A percentile compares a stretch with the other conserved stretches of the same genome.
phyloP scores from a whole-genome alignment of 257 asterid species.

The Nicotiana benthamiana region DNA sequence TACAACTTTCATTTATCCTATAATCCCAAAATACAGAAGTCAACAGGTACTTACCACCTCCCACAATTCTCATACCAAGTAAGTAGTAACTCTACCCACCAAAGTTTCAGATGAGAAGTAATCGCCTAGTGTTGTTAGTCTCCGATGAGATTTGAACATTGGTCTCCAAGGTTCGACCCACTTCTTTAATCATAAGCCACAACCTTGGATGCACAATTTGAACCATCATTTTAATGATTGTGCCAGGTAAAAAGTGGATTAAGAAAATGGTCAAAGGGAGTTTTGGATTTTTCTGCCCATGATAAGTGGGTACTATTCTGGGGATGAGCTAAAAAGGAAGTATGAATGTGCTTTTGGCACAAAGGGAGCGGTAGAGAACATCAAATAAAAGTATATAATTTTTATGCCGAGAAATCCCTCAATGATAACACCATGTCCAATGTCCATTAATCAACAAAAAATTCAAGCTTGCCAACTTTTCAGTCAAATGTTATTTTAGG shows the following conservation, averaged over 20 bases:
- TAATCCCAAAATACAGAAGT: not conserved
- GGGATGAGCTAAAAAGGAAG: not conserved
- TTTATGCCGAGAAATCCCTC: not conserved
- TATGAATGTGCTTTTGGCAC: not conserved
- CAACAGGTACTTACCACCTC: not conserved
- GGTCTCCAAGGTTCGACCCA: not conserved
- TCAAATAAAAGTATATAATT: not conserved
- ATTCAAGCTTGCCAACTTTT: not conserved
- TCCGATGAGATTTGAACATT: not conserved
- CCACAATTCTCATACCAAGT: not conserved
- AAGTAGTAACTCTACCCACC: not conserved
- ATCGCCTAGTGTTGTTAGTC: not conserved
- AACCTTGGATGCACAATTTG: not conserved
- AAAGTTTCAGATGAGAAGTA: too few relatives aligned
- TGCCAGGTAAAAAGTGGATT: not conserved
- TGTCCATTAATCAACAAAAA: not conserved
- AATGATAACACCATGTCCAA: not conserved
- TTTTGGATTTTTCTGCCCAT: constrained; percentile 1
- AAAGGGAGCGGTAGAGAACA: not conserved
- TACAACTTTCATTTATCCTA: not conserved
- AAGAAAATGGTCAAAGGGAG: not conserved
- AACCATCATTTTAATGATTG: not conserved
- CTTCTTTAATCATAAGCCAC: not conserved
- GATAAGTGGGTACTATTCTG: not conserved
- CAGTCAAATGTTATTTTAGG: not conserved